phyloP scores from a whole-genome alignment of 2,329 filamentous ascomycete genomes.

The Camillea tinctor region DNA sequence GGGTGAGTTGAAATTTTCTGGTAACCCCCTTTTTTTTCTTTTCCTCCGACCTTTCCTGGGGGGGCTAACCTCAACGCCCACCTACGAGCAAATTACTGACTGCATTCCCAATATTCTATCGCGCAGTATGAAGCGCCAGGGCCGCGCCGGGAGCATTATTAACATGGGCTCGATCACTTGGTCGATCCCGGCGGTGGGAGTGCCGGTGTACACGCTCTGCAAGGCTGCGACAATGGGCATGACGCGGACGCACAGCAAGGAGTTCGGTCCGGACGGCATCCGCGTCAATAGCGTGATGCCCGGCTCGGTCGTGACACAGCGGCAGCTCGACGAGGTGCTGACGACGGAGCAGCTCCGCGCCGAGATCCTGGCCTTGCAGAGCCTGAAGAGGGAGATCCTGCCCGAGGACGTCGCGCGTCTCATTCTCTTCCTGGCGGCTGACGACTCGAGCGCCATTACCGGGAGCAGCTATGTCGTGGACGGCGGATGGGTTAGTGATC shows the following conservation, averaged over 20 bases:
- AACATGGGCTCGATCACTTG: slow-evolving; percentile 42
- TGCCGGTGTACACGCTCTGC: slow-evolving; percentile 37
- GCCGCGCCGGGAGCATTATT: slow-evolving; percentile 36
- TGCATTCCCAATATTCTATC: too few species aligned
- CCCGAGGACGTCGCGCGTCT: slow-evolving; percentile 46
- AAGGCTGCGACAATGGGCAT: slow-evolving; percentile 41
- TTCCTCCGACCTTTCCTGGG: too few species aligned
- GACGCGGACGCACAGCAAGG: slow-evolving; percentile 37
- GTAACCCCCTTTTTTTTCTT: too few species aligned
- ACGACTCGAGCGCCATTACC: slow-evolving; percentile 47
- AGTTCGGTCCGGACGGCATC: slow-evolving; percentile 37
- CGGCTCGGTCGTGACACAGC: slow-evolving; percentile 45
- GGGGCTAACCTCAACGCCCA: too few species aligned
- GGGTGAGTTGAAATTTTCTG: too few species aligned
- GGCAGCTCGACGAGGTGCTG: slow-evolving; percentile 43
- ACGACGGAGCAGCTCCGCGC: slow-evolving; percentile 38
- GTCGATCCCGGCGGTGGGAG: slow-evolving; percentile 33
- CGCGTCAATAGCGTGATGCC: slow-evolving; percentile 51
- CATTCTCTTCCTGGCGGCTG: slow-evolving; percentile 44
- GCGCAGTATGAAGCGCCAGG: slow-evolving; percentile 33
- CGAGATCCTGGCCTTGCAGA: slow-evolving; percentile 39
- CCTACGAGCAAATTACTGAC: too few species aligned
- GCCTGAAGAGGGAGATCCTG: slow-evolving; percentile 39
- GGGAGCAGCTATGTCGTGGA: slow-evolving; percentile 42
- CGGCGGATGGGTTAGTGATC: slow-evolving; percentile 34